Base-by-base conservation (phyloP, 345 rosid genomes). In the Sisymbrium irio region DNA sequence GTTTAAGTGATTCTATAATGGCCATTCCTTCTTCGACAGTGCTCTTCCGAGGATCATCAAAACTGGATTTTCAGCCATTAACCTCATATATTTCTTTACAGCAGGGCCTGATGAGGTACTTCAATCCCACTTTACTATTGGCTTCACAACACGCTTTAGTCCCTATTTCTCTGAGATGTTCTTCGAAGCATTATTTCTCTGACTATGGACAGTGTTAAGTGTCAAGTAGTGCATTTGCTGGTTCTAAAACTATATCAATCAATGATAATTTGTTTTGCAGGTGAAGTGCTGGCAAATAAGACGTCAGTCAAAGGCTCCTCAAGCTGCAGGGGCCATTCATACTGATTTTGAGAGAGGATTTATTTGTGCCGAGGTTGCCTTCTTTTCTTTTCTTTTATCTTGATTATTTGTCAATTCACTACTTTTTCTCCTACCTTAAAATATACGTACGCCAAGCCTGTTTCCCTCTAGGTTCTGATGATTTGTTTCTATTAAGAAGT, bases 221-320 rank as follows among this genome's bases (percentile, higher is more conserved):
- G 55, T 30, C 42, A 41, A 65, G 49, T 72, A n/a, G 22, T n/a
- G 32, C 10, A 20, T 71, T 59, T 42, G 6, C 51, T 41, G 19
- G 44, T 30, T 30, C 33, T 30, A 30, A 7, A 53, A 32, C 10
- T 22, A 42, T 36, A 40, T 46, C 15, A 20, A 19, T 58, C 41
- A 17, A 59, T 63, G 9, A 66, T 45, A 64, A 74, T 62, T 47
- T 67, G 42, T 61, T 64, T 75, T 79, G 35, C 84, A 95, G 99
- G 99, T 95, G 32, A 95, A 87, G 49, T 92, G 99, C 87, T 95
- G 99, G 99, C 99, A 95, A 80, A 95, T 95, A 79, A 79, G 99
- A 77, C 77, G 94, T 47, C 98, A 80, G 78, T 66, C 96, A 66
- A 95, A 95, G 82, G 98, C 99, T 65, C 99, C 99, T 69, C 99